Conservation (phyloP, 2,329 filamentous ascomycete genomes). For the Xylogone sp. region DNA sequence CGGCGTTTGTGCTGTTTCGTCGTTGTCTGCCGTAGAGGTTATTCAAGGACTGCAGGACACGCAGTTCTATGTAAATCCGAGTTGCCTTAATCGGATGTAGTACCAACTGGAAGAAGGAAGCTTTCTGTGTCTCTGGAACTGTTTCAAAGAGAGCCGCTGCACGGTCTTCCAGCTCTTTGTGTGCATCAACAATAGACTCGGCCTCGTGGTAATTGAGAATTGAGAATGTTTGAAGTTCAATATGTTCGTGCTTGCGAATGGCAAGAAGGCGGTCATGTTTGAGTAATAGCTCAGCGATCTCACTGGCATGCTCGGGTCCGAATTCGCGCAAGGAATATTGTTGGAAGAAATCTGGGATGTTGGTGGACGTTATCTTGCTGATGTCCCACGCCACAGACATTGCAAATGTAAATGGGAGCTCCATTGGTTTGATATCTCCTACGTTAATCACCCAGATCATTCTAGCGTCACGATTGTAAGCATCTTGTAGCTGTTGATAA, state of each 20-base stretch:
- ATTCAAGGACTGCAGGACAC: conserved; percentile 44
- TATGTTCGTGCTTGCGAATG: conserved; percentile 56
- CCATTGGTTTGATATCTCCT: conserved; percentile 53
- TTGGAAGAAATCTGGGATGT: conserved; percentile 49
- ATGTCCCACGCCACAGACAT: conserved; percentile 64
- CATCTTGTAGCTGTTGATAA: conserved; percentile 59
- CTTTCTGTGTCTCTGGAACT: conserved; percentile 42
- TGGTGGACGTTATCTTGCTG: conserved; percentile 46
- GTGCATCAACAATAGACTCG: conserved; percentile 48
- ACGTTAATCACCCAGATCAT: conserved; percentile 58
- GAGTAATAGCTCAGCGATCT: conserved; percentile 46
- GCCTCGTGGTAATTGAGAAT: conserved; percentile 60
- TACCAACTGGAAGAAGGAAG: conserved; percentile 58
- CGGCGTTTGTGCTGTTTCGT: conserved; percentile 48
- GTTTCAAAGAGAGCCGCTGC: conserved; percentile 51
- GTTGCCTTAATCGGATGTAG: conserved; percentile 56
- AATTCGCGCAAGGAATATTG: conserved; percentile 55
- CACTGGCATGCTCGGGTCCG: conserved; percentile 38
- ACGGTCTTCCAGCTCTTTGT: conserved; percentile 44
- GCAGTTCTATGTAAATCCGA: conserved; percentile 48
- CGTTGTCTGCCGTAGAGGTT: conserved; percentile 51
- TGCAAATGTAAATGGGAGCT: conserved; percentile 62
- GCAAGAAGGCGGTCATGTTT: conserved; percentile 50
- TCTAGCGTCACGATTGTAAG: conserved; percentile 48
- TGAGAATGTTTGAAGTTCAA: conserved; percentile 55